These are phyloP conservation scores for Globisporangium cylindrosporum DNA, from an alignment of 352 stramenopile genomes.

Conservation along the genomic window DNA sequence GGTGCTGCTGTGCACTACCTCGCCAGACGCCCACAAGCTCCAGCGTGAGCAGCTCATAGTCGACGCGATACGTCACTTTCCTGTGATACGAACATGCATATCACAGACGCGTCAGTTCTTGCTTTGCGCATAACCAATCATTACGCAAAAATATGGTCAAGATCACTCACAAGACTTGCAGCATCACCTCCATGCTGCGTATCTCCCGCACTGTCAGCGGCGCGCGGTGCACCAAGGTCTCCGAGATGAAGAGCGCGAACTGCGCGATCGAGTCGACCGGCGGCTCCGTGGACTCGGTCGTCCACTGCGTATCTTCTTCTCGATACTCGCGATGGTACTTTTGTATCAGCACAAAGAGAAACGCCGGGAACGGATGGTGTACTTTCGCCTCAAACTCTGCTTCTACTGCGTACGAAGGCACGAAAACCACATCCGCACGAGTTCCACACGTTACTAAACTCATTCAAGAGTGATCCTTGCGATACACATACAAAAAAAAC, in stretches of 20 bases:
- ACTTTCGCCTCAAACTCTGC: conserved; percentile 84
- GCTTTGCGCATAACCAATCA: neutral
- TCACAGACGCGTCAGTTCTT: neutral
- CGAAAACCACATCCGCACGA: conserved; percentile 18
- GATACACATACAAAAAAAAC: neutral
- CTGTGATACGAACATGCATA: conserved; percentile 1
- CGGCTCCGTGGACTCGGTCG: conserved; percentile 45
- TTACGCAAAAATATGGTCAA: neutral
- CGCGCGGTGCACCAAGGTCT: conserved; percentile 43
- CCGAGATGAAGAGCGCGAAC: conserved; percentile 78
- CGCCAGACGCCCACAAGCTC: conserved; percentile 24
- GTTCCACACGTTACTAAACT: conserved; percentile 7
- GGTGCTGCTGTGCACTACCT: conserved; percentile 5
- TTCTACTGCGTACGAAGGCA: conserved; percentile 58
- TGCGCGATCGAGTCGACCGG: conserved; percentile 80
- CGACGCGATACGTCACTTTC: conserved; percentile 18
- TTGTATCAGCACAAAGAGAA: conserved; percentile 76
- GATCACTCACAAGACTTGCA: conserved; percentile 82
- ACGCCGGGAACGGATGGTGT: conserved; percentile 70
- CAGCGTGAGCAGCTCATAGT: conserved; percentile 20
- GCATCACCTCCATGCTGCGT: conserved; percentile 64
- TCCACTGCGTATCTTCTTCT: conserved; percentile 51
- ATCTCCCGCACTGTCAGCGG: conserved; percentile 63
- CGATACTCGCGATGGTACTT: conserved; percentile 81
- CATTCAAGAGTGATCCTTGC: neutral